These are phyloP conservation scores for Stentor roeselii DNA, from an alignment of 73 alveolate species.

Conservation along the genomic window DNA sequence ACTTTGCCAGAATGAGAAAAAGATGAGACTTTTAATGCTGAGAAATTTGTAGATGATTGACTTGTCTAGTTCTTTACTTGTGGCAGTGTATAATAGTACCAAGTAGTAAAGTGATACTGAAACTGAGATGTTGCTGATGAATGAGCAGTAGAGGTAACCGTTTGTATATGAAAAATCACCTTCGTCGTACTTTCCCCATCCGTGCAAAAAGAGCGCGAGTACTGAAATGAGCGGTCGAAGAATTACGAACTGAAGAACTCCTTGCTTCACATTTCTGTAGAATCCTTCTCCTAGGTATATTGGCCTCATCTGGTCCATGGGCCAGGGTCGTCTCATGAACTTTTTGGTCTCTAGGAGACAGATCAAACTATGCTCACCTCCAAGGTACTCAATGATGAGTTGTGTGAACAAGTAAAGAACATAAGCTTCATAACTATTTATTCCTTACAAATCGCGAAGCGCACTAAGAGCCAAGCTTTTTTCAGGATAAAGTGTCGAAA, in stretches of 20 bases:
- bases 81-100: constrained; percentile 67
- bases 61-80: constrained; percentile 55
- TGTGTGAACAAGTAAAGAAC: constrained; percentile 60
- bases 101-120: constrained; percentile 39
- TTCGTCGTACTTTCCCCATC: constrained; percentile 45
- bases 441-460: constrained; percentile 40
- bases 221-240: constrained; percentile 57
- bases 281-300: constrained; percentile 46
- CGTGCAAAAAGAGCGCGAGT: constrained; percentile 44
- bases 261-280: constrained; percentile 51
- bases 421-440: constrained; percentile 56
- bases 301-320: constrained; percentile 46
- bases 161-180: constrained; percentile 44
- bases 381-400: constrained; percentile 50
- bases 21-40: constrained; percentile 61
- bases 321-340: constrained; percentile 63
- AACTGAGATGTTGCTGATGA: constrained; percentile 53
- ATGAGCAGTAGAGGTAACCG: constrained; percentile 53
- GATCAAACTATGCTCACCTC: constrained; percentile 56
- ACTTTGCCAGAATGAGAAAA: constrained; percentile 70
- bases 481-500: constrained; percentile 38
- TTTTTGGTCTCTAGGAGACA: constrained; percentile 52
- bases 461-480: constrained; percentile 37
- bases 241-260: constrained; percentile 62
- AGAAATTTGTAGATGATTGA: constrained; percentile 61